phyloP scores from a whole-genome alignment of 345 rosid genomes.

The Arabis hirsuta region DNA sequence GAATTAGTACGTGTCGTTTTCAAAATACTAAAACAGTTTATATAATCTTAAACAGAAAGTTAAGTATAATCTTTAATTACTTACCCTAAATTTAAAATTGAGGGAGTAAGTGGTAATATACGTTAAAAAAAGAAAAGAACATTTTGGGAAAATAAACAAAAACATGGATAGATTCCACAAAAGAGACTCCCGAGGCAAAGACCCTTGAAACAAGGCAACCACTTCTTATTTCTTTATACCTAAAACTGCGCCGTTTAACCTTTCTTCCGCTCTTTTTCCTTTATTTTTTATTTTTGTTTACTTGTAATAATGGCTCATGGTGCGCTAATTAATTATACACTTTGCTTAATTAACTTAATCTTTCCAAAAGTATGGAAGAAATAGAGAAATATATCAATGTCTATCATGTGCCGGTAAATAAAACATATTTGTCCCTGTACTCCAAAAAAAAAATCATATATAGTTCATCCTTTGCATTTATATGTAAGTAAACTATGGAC shows the following conservation, averaged over 20 bases:
- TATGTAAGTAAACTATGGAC: not conserved
- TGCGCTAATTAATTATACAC: constrained; percentile 40
- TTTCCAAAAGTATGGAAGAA: constrained; percentile 14
- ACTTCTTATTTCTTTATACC: constrained; percentile 30
- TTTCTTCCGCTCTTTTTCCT: constrained; percentile 24
- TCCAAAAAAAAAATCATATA: too few species aligned
- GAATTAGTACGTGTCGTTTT: constrained; percentile 29
- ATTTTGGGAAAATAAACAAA: constrained; percentile 47
- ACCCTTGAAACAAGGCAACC: constrained; percentile 49
- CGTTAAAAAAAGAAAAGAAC: constrained; percentile 35
- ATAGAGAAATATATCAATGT: constrained; percentile 10
- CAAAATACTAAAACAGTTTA: constrained; percentile 18
- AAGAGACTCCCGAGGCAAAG: constrained; percentile 49
- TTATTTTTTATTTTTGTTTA: constrained; percentile 29
- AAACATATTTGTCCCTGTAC: constrained; percentile 2
- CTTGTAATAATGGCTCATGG: constrained; percentile 40
- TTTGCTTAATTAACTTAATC: constrained; percentile 3
- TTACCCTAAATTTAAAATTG: not conserved
- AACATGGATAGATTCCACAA: constrained; percentile 46
- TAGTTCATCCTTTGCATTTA: constrained; percentile 23
- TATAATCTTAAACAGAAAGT: constrained; percentile 40
- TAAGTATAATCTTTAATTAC: constrained; percentile 30
- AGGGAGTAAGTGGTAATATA: constrained; percentile 32
- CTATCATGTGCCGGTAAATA: constrained; percentile 21
- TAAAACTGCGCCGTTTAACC: constrained; percentile 43